Percentiles rank a stretch among this genome's conserved stretches.
phyloP scores from a whole-genome alignment of 2,329 filamentous ascomycete species.

The Thielaviopsis cerberus region DNA sequence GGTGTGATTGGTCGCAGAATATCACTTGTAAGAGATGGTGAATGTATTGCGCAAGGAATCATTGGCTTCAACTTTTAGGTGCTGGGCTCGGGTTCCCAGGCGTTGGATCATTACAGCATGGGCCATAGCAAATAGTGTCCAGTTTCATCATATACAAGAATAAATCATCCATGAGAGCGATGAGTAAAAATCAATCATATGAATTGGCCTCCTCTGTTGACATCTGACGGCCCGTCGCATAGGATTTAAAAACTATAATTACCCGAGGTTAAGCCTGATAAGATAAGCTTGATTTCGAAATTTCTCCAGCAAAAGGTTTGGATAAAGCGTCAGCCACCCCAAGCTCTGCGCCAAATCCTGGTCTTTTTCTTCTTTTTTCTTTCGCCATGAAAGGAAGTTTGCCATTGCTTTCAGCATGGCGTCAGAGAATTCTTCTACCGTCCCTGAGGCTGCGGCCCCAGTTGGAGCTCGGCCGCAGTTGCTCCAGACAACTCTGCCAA shows the following conservation, averaged over 20 bases:
- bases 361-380: constrained; percentile 9
- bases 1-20: constrained; percentile 32
- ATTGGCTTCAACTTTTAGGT: constrained; percentile 27
- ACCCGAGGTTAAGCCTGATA: not conserved
- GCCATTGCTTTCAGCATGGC: constrained; percentile 5
- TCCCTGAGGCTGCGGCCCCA: not conserved
- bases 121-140: no score
- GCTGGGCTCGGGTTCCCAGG: not conserved
- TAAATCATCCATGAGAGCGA: no score
- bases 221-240: no score
- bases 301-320: constrained; percentile 3
- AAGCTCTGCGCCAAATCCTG: not conserved
- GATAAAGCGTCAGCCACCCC: not conserved
- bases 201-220: no score
- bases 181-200: no score
- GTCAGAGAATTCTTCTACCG: constrained; percentile 8
- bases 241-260: not conserved
- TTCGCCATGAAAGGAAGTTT: constrained; percentile 7
- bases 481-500: not conserved
- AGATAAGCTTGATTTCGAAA: not conserved
- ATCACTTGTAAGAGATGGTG: constrained; percentile 20
- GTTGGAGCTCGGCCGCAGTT: not conserved
- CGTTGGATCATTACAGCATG: not conserved
- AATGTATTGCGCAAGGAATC: constrained; percentile 28
- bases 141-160: no score